Conservation (phyloP, 2,329 filamentous ascomycete genomes). For the Chrysoporthe puriensis region DNA sequence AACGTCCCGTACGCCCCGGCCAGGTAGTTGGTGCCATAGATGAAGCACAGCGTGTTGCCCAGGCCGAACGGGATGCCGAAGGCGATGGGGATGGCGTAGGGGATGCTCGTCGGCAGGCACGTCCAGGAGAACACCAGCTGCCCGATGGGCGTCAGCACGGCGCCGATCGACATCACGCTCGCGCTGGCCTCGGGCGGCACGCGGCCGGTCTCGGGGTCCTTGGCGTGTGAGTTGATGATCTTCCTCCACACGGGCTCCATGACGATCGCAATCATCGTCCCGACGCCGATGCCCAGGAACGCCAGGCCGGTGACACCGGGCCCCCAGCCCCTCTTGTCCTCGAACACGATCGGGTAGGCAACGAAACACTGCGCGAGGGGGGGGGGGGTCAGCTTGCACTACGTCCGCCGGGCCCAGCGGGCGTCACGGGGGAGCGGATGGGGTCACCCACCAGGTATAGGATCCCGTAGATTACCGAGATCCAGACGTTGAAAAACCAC, state of each 20-base stretch:
- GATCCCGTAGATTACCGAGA: constrained; percentile 84
- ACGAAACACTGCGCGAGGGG: constrained; percentile 66
- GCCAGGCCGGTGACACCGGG: constrained; percentile 74
- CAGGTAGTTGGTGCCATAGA: constrained; percentile 78
- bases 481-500: constrained; percentile 72
- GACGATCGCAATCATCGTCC: constrained; percentile 64
- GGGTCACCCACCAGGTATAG: constrained; percentile 44
- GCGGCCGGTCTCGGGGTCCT: constrained; percentile 75
- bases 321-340: constrained; percentile 74
- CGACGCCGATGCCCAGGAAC: constrained; percentile 73
- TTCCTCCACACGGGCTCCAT: constrained; percentile 73
- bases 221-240: constrained; percentile 76
- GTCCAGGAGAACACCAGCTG: constrained; percentile 91
- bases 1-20: constrained; percentile 77
- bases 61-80: constrained; percentile 77
- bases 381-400: not conserved
- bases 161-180: constrained; percentile 76
- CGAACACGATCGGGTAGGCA: constrained; percentile 85
- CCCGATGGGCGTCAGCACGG: constrained; percentile 73
- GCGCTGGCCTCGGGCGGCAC: constrained; percentile 80
- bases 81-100: constrained; percentile 76
- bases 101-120: constrained; percentile 73
- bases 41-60: constrained; percentile 76
- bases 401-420: not conserved
- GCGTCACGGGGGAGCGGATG: not conserved